phyloP scores from a whole-genome alignment of 2,329 filamentous ascomycete genomes.

The Cladosporium cucumerinum region DNA sequence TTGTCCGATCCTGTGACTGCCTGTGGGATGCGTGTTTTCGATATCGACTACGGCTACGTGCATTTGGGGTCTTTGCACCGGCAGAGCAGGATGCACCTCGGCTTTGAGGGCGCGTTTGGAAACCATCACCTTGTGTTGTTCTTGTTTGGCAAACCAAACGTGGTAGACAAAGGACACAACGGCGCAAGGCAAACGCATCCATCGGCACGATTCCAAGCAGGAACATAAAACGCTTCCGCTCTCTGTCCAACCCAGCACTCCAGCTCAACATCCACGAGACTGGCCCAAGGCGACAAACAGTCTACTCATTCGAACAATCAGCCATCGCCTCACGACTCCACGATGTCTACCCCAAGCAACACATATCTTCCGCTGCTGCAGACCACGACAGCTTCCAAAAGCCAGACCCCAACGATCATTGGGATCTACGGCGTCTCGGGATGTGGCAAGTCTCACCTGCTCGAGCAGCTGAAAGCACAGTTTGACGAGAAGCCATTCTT shows the following conservation, averaged over 20 bases:
- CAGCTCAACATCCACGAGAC: neutral
- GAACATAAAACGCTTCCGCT: neutral
- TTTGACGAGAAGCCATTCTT: constrained; percentile 38
- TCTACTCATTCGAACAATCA: neutral
- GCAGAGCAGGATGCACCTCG: neutral
- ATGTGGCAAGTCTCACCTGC: constrained; percentile 50
- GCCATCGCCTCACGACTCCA: neutral
- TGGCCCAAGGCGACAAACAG: neutral
- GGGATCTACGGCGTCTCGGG: constrained; percentile 56
- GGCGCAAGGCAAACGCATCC: neutral
- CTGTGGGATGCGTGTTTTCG: neutral
- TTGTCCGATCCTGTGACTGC: neutral
- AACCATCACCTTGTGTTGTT: neutral
- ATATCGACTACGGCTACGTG: neutral
- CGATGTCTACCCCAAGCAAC: neutral
- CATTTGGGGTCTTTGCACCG: neutral
- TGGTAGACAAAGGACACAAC: neutral
- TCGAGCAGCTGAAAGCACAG: constrained; percentile 40
- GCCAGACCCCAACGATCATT: constrained; percentile 36
- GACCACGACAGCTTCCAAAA: neutral
- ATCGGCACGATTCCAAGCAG: neutral
- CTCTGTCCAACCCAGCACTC: neutral
- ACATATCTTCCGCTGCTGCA: neutral
- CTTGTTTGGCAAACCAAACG: neutral
- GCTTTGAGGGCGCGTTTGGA: neutral